Evolutionary conservation across 2,329 filamentous ascomycete genomes (phyloP), one percentile per base, ranked within the genome.

Genomic region (Cladosporium phlei): DNA sequence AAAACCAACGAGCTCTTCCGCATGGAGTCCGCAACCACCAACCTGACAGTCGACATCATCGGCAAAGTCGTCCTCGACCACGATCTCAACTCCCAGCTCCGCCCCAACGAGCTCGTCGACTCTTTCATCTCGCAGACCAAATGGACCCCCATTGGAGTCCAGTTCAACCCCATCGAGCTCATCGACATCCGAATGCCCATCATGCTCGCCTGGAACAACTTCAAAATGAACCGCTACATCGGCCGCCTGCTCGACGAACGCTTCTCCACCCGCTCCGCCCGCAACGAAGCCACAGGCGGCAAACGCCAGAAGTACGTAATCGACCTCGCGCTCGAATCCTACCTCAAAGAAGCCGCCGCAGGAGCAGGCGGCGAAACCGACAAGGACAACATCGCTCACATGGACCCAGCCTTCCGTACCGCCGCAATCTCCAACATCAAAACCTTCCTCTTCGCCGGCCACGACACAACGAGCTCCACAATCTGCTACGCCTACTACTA

Each of bases 1-100:
- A 50, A 58, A 27, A 59, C 59, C 12, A 56, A 64, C 17, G 57
- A 64, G 4, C 47, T 71, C 1, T 70, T 73, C 48, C 55, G 65
- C 2, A 55, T 72, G 52, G 68, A 72, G 46, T 59, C 63, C 35
- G 61, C 63, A 12, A 63, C 65, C 3, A 69, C 65, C 5, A 65
- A 63, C 21, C 50, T 71, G 11, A 68, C 68, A 2, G 62, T 72
- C 12, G 67, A 71, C 49, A 61, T 71, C 25, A 72, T 71, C 38
- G 68, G 67, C 5, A 66, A 65, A 43, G 60, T 69, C 1, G 60
- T 70, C 3, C 48, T 67, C 20, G 67, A 68, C 40, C 52, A 63
- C 28, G 60, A 66, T 30, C 62, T 71, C 42, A 58, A 62, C n/a
- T 63, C 63, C 9, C 63, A 70, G 32, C 56, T 51, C 14, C 49